phyloP scores from a whole-genome alignment of 1,284 basidiomycete species.

The Stygiomarasmius scandens region DNA sequence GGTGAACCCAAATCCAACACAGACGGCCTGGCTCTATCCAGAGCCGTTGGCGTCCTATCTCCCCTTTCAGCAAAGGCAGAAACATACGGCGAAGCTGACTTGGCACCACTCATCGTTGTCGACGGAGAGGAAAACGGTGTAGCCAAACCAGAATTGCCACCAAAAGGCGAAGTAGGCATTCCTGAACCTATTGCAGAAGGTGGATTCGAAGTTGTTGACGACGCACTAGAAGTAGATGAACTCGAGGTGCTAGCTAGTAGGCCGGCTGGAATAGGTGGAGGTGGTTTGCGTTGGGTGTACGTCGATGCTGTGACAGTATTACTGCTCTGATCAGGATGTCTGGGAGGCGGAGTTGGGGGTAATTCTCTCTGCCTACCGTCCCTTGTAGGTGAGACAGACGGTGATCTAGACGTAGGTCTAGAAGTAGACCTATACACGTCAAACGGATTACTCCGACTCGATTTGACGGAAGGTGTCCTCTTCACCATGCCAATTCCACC shows the following conservation, averaged over 20 bases:
- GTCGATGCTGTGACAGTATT: slow-evolving; percentile 18
- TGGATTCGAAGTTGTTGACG: too few relatives aligned
- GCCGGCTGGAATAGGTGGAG: slow-evolving; percentile 24
- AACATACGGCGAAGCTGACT: slow-evolving; percentile 14
- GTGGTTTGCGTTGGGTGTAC: slow-evolving; percentile 10
- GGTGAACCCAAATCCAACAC: neutral
- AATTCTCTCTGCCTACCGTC: slow-evolving; percentile 19
- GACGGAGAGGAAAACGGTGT: neutral
- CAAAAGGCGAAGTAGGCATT: too few relatives aligned
- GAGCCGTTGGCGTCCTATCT: slow-evolving; percentile 5
- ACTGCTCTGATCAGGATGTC: slow-evolving; percentile 57
- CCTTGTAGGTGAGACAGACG: slow-evolving; percentile 17
- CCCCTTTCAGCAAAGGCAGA: slow-evolving; percentile 3
- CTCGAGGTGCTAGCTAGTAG: neutral
- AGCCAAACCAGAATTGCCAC: too few relatives aligned
- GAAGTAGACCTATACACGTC: slow-evolving; percentile 12
- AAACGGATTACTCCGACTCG: slow-evolving; percentile 43
- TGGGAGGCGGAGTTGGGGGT: slow-evolving; percentile 57
- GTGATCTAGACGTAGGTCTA: slow-evolving; percentile 15
- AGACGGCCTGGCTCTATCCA: too few relatives aligned
- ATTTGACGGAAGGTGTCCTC: slow-evolving; percentile 4
- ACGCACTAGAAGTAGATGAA: neutral
- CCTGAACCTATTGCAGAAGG: too few relatives aligned
- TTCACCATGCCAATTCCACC: too few relatives aligned
- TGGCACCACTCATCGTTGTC: slow-evolving; percentile 1